Conservation (phyloP, 1,284 basidiomycete species). For the Caloboletus inedulis region DNA sequence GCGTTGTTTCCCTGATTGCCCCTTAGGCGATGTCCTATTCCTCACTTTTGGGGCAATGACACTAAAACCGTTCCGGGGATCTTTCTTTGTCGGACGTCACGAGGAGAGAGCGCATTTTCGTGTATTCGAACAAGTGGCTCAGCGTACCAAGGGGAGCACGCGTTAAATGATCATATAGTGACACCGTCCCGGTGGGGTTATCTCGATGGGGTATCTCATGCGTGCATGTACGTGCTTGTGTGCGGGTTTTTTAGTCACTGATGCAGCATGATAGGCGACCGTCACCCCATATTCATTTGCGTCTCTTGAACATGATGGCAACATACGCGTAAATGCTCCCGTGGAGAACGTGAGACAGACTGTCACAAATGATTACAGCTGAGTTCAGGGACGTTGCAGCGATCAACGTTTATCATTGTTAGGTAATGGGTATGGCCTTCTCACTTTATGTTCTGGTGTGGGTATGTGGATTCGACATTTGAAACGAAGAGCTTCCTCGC, state of each 20-base stretch:
- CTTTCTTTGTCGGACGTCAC: neutral
- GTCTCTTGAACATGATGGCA: neutral
- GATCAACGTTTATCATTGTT: slow-evolving; percentile 1
- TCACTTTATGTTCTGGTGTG: neutral
- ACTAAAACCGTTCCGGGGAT: neutral
- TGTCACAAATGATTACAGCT: neutral
- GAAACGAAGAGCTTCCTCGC: neutral
- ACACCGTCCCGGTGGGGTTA: neutral
- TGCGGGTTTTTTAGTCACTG: neutral
- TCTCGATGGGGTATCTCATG: neutral
- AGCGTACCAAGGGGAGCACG: neutral
- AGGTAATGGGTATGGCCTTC: slow-evolving; percentile 10
- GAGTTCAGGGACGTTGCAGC: neutral
- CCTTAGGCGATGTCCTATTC: neutral
- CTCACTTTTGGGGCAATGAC: neutral
- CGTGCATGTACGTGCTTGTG: neutral
- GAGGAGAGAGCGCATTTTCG: neutral
- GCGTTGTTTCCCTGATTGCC: neutral
- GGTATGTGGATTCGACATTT: slow-evolving; percentile 9
- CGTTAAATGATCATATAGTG: neutral
- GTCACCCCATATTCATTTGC: neutral
- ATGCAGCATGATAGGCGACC: neutral
- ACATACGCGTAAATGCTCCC: neutral
- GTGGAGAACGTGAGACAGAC: slow-evolving; percentile 9
- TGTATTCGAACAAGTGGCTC: neutral